These are phyloP conservation scores for Starmera amethionina DNA, from an alignment of 805 yeast species.

Conservation along the genomic window DNA sequence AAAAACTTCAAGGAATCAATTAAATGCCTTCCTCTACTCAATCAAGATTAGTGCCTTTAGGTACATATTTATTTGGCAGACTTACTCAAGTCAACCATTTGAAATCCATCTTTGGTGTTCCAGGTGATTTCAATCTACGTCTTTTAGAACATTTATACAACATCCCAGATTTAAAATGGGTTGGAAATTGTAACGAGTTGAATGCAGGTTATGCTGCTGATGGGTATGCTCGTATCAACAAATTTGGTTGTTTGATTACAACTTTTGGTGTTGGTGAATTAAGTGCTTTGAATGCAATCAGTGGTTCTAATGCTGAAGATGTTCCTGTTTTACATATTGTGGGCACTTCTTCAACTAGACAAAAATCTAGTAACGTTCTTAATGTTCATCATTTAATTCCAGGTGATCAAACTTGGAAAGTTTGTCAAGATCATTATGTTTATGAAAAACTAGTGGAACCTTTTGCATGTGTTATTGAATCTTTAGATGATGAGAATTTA, in stretches of 20 bases:
- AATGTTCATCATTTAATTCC: constrained; percentile 45
- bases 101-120: constrained; percentile 59
- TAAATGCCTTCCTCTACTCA: neutral
- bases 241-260: constrained; percentile 26
- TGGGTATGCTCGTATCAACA: constrained; percentile 60
- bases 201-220: constrained; percentile 89
- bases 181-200: constrained; percentile 81
- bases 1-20: too few relatives aligned
- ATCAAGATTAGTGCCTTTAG: constrained; percentile 31
- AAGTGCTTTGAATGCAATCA: constrained; percentile 73
- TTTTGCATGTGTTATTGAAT: constrained; percentile 44
- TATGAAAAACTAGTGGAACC: constrained; percentile 48
- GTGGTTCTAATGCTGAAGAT: constrained; percentile 77
- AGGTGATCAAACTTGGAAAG: constrained; percentile 29
- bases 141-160: constrained; percentile 57
- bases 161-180: constrained; percentile 47
- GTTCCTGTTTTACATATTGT: constrained; percentile 80
- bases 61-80: constrained; percentile 56
- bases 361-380: constrained; percentile 18
- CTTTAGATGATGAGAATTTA: constrained; percentile 34
- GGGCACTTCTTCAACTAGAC: constrained; percentile 54
- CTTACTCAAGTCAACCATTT: constrained; percentile 40
- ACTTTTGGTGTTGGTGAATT: constrained; percentile 91
- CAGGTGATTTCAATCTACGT: constrained; percentile 63
- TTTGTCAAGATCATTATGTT: constrained; percentile 45